These are phyloP conservation scores for Mycena floridula DNA, from an alignment of 768 basidiomycete species.

Conservation along the genomic window DNA sequence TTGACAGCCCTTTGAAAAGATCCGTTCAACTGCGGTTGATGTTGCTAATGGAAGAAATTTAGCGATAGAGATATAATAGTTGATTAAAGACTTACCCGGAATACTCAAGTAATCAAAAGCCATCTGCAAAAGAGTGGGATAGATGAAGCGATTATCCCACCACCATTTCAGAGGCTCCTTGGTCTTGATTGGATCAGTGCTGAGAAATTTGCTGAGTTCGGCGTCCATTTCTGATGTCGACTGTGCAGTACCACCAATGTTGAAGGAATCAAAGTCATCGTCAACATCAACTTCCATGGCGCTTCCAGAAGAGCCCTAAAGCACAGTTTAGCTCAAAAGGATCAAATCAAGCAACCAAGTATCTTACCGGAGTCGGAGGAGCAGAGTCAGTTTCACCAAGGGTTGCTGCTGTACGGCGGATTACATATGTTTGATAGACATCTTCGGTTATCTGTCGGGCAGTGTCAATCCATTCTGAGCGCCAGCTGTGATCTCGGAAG, in stretches of 20 bases:
- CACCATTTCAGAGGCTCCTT: constrained; percentile 13
- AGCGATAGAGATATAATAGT: not conserved
- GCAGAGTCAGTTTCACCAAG: not conserved
- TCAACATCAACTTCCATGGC: not conserved
- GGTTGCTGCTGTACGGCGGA: not conserved
- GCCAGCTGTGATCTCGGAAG: constrained; percentile 16
- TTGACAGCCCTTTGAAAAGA: constrained; percentile 14
- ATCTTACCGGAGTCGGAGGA: constrained; percentile 1
- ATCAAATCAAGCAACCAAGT: not conserved
- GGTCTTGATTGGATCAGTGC: constrained; percentile 2
- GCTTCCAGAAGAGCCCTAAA: not conserved
- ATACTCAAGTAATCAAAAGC: constrained; percentile 17
- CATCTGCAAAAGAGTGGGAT: constrained; percentile 20
- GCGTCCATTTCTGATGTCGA: not conserved
- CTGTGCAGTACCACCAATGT: not conserved
- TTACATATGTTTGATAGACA: constrained; percentile 4
- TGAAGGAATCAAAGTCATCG: not conserved
- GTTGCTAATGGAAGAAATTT: constrained; percentile 7
- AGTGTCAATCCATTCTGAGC: constrained; percentile 13
- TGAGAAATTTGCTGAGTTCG: constrained; percentile 5
- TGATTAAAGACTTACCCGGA: constrained; percentile 8
- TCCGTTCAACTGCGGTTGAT: constrained; percentile 13
- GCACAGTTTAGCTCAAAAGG: not conserved
- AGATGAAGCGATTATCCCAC: constrained; percentile 10
- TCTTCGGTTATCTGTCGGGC: not conserved